A percentile compares a stretch with the other conserved stretches of the same genome.
Conservation (phyloP, 306 rosid species). For the Mucuna pruriens region DNA sequence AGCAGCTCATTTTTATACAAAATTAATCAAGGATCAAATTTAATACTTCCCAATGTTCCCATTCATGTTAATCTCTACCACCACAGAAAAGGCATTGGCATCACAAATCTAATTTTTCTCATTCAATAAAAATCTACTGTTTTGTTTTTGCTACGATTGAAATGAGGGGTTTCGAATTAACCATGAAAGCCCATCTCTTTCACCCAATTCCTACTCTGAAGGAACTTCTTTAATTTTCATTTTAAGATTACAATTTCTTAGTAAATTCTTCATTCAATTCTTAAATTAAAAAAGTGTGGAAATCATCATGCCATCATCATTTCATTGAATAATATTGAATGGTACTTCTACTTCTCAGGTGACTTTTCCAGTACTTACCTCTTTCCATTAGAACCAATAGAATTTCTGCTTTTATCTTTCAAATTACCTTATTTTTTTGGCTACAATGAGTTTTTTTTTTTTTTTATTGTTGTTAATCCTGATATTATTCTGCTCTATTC, state of each 20-base stretch:
- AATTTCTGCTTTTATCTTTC: conserved; percentile 10
- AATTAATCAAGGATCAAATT: conserved; percentile 12
- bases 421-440: neutral
- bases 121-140: neutral
- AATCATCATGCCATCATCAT: conserved; percentile 2
- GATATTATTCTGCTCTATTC: neutral
- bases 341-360: neutral
- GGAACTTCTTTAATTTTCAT: neutral
- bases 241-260: neutral
- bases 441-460: neutral
- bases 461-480: neutral
- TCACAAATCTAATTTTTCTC: neutral
- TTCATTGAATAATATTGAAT: conserved; percentile 16
- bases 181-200: conserved; percentile 19
- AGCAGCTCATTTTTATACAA: conserved; percentile 4
- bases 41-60: neutral
- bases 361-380: neutral
- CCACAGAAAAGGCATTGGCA: neutral
- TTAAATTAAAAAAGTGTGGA: neutral
- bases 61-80: neutral
- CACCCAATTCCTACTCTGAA: neutral
- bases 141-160: neutral
- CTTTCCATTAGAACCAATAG: neutral
- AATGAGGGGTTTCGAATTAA: neutral
- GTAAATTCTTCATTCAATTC: neutral